Conservation (phyloP, 148 eudicot species). For the Euryodendron excelsum region DNA sequence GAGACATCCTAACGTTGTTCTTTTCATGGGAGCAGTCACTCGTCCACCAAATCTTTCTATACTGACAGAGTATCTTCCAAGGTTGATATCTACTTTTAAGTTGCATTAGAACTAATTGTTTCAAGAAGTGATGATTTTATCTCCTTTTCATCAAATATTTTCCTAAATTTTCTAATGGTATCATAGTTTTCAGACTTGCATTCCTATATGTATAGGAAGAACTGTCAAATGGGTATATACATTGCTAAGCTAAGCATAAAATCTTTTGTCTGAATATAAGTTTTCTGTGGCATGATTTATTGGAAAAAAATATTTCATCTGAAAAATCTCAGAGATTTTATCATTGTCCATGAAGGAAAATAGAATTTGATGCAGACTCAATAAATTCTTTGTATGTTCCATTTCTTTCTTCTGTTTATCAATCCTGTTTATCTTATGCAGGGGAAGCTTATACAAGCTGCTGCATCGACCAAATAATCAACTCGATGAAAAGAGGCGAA, state of each 20-base stretch:
- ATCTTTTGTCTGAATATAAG: not conserved
- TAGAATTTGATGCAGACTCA: not conserved
- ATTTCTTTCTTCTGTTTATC: conserved; percentile 1
- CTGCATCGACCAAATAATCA: conserved; percentile 76
- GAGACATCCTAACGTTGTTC: conserved; percentile 98
- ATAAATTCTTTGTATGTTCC: not conserved
- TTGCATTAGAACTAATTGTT: not conserved
- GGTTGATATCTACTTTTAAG: conserved; percentile 38
- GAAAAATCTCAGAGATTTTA: not conserved
- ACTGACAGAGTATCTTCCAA: conserved; percentile 90
- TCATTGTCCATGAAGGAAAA: conserved; percentile 4
- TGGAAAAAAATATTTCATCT: not conserved
- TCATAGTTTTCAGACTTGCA: not conserved
- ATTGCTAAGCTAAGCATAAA: not conserved
- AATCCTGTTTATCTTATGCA: conserved; percentile 28
- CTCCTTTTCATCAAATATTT: not conserved
- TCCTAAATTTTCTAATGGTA: not conserved
- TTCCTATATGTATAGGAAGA: not conserved
- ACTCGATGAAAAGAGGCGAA: conserved; percentile 78
- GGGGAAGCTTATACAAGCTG: conserved; percentile 90
- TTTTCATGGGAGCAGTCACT: conserved; percentile 99
- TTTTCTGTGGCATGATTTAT: not conserved
- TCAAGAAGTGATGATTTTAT: not conserved
- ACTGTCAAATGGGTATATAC: not conserved
- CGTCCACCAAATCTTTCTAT: conserved; percentile 94